Evolutionary conservation across 2,329 filamentous ascomycete species (phyloP).

Genomic region (Colletotrichum truncatum): DNA sequence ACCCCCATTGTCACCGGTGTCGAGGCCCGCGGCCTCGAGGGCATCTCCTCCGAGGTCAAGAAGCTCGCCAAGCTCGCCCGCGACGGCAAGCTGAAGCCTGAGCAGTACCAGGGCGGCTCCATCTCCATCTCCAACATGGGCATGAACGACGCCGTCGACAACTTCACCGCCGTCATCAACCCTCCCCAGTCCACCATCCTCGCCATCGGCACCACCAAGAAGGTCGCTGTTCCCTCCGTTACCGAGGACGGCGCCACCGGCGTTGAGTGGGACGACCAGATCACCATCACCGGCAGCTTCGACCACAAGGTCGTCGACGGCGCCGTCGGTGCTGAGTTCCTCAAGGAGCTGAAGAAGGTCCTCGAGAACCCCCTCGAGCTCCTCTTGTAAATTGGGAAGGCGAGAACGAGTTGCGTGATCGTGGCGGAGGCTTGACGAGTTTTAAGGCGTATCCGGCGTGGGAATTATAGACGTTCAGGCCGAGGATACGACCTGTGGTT

Average conservation of each 20-base stretch:
- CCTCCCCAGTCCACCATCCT: conserved; percentile 96
- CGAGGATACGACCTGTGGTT: conserved; percentile 22
- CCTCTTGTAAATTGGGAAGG: conserved; percentile 71
- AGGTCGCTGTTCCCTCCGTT: conserved; percentile 81
- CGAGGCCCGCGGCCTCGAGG: conserved; percentile 84
- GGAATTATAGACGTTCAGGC: conserved; percentile 24
- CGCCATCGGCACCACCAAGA: conserved; percentile 92
- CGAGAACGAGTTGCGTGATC: background rate
- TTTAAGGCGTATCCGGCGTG: conserved; percentile 22
- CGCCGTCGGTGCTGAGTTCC: conserved; percentile 95
- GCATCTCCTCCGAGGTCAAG: conserved; percentile 91
- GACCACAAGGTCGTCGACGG: conserved; percentile 99
- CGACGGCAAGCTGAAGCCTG: conserved; percentile 98
- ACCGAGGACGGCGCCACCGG: conserved; percentile 79
- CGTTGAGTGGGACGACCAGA: conserved; percentile 96
- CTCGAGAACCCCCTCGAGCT: conserved; percentile 97
- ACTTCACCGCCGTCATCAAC: conserved; percentile 99
- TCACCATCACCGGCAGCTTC: conserved; percentile 92
- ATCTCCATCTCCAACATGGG: conserved; percentile 99
- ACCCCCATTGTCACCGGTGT: conserved; percentile 96
- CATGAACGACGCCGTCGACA: conserved; percentile 96
- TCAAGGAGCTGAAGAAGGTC: conserved; percentile 96
- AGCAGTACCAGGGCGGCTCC: conserved; percentile 98
- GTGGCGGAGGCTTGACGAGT: conserved; percentile 23
- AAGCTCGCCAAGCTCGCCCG: conserved; percentile 95